Evolutionary conservation across 495 filamentous ascomycete genomes (phyloP).

Genomic region (Hypoxylon fragiforme): DNA sequence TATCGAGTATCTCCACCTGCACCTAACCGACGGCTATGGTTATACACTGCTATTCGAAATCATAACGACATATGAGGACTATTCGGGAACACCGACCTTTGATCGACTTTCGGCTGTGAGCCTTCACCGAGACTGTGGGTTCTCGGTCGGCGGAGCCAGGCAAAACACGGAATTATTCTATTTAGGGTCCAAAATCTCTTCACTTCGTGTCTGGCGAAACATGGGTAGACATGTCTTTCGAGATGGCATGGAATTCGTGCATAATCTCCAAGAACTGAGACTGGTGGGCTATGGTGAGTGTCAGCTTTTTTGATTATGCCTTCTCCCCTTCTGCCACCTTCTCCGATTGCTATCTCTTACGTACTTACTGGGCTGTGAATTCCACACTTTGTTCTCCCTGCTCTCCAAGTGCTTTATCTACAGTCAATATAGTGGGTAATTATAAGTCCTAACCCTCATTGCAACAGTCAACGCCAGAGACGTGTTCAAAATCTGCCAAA

Average conservation of each 20-base stretch:
- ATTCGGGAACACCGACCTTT: not conserved
- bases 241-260: not conserved
- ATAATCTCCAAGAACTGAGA: conserved; percentile 6
- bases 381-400: too few relatives aligned
- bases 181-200: not conserved
- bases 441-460: not conserved
- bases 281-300: conserved; percentile 14
- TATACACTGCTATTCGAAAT: not conserved
- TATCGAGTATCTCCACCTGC: conserved; percentile 3
- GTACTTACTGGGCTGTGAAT: not conserved
- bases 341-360: not conserved
- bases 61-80: not conserved
- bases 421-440: not conserved
- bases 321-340: too few relatives aligned
- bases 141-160: not conserved
- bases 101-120: not conserved
- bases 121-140: too few relatives aligned
- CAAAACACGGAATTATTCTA: not conserved
- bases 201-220: conserved; percentile 8
- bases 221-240: not conserved
- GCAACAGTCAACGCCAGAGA: conserved; percentile 7
- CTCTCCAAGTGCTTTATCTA: too few relatives aligned
- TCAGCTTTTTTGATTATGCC: not conserved
- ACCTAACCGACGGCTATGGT: not conserved
- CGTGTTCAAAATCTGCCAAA: not conserved